Evolutionary conservation across 2,329 filamentous ascomycete species (phyloP).

Genomic region (Ophiosphaerella narmari): DNA sequence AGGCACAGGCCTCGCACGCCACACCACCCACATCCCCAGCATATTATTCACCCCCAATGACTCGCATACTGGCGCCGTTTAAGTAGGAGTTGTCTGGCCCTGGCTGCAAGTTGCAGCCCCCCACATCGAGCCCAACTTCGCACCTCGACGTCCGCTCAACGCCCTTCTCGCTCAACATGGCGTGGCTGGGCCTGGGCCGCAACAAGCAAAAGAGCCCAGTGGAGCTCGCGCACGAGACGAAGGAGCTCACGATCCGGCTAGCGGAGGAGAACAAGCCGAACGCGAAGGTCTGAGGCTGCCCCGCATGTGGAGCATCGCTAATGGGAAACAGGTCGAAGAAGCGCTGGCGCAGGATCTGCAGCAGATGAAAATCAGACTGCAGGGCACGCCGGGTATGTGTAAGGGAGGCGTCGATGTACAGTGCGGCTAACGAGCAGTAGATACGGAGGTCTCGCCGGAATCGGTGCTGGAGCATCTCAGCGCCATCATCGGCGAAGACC

Average conservation of each 20-base stretch:
- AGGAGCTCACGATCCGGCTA: slow-evolving; percentile 65
- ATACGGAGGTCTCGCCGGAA: slow-evolving; percentile 83
- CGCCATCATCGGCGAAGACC: slow-evolving; percentile 83
- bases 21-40: slow-evolving; percentile 9
- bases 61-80: slow-evolving; percentile 36
- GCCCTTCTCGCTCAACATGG: slow-evolving; percentile 56
- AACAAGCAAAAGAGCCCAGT: slow-evolving; percentile 64
- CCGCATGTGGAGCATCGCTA: slow-evolving; percentile 14
- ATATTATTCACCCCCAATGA: slow-evolving; percentile 15
- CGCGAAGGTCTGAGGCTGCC: slow-evolving; percentile 56
- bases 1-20: slow-evolving; percentile 12
- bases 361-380: slow-evolving; percentile 91
- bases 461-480: slow-evolving; percentile 86
- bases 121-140: slow-evolving; percentile 20
- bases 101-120: slow-evolving; percentile 32
- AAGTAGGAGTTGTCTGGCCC: slow-evolving; percentile 40
- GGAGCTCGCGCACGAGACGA: slow-evolving; percentile 66
- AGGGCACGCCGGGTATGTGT: slow-evolving; percentile 81
- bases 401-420: no score
- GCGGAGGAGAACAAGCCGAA: slow-evolving; percentile 60
- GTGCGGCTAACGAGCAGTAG: slow-evolving; percentile 51
- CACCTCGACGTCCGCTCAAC: slow-evolving; percentile 19
- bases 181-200: slow-evolving; percentile 62
- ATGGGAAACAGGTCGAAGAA: slow-evolving; percentile 69
- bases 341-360: slow-evolving; percentile 83